Evolutionary conservation across 1,284 basidiomycete genomes (phyloP).

Genomic region (Leccinum colubrinum): DNA sequence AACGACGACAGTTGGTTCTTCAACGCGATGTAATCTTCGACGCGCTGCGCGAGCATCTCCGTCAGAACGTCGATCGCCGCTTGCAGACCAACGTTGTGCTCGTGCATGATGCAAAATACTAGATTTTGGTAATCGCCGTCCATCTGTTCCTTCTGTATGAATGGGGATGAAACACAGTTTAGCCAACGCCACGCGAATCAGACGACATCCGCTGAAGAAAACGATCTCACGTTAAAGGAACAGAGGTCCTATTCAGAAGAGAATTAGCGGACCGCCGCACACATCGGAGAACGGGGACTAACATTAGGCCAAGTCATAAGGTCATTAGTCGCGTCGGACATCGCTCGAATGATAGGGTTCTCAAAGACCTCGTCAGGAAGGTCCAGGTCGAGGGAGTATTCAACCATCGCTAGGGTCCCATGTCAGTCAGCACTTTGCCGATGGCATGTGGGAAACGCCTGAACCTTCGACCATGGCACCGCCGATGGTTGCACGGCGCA

Average conservation of each 20-base stretch:
- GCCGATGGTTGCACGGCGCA: conserved; percentile 44
- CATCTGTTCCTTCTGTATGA: conserved; percentile 45
- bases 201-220: conserved; percentile 1
- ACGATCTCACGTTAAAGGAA: conserved; percentile 42
- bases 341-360: conserved; percentile 37
- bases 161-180: background rate
- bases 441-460: conserved; percentile 5
- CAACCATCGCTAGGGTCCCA: conserved; percentile 40
- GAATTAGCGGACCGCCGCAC: conserved; percentile 6
- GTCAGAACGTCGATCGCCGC: conserved; percentile 41
- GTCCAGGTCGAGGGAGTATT: conserved; percentile 45
- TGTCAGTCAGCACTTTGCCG: background rate
- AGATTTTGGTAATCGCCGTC: conserved; percentile 51
- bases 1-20: conserved; percentile 43
- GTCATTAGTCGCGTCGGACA: conserved; percentile 46
- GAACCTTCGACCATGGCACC: conserved; percentile 45
- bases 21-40: conserved; percentile 38
- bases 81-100: conserved; percentile 42
- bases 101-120: conserved; percentile 47
- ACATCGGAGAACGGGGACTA: conserved; percentile 15
- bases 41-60: conserved; percentile 42
- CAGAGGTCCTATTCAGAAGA: conserved; percentile 39
- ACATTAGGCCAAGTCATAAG: conserved; percentile 55
- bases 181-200: conserved; percentile 2
- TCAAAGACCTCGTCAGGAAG: conserved; percentile 45